These are phyloP conservation scores for Fennellomyces sp. DNA, from an alignment of 371 early-diverging fungal species.

Conservation along the genomic window DNA sequence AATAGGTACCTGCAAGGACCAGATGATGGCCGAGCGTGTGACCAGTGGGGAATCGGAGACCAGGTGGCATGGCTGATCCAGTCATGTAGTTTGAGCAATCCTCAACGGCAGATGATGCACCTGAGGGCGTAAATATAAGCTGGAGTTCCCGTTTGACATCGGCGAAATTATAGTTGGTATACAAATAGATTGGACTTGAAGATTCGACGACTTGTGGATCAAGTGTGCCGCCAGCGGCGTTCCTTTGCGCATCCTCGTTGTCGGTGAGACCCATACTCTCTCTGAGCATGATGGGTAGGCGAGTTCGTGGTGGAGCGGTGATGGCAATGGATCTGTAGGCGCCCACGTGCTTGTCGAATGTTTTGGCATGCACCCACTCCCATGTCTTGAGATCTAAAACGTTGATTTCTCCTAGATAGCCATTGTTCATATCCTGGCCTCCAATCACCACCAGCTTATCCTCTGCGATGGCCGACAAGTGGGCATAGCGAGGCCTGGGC, in stretches of 20 bases:
- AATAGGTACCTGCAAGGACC: conserved; percentile 74
- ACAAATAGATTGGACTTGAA: conserved; percentile 58
- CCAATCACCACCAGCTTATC: conserved; percentile 72
- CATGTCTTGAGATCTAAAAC: conserved; percentile 70
- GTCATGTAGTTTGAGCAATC: conserved; percentile 65
- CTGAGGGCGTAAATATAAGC: conserved; percentile 55
- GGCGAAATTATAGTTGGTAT: conserved; percentile 84
- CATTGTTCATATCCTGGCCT: conserved; percentile 82
- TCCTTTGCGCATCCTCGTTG: background rate
- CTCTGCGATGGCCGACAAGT: conserved; percentile 65
- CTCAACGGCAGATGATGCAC: conserved; percentile 49
- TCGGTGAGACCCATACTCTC: background rate
- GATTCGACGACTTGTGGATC: conserved; percentile 10
- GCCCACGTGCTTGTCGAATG: conserved; percentile 76
- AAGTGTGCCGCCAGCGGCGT: conserved; percentile 5
- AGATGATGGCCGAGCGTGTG: conserved; percentile 67
- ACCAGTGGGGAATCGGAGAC: conserved; percentile 75
- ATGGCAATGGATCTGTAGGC: conserved; percentile 80
- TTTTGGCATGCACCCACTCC: conserved; percentile 69
- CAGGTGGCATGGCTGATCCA: conserved; percentile 68
- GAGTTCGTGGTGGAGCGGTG: conserved; percentile 35
- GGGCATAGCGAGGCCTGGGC: conserved; percentile 83
- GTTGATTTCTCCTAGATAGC: conserved; percentile 79
- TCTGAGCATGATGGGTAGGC: conserved; percentile 18
- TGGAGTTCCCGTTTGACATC: conserved; percentile 79